Percentiles rank a stretch among this genome's conserved stretches.
These are phyloP conservation scores for Suillus americanus DNA, from an alignment of 768 basidiomycete genomes.

Conservation along the genomic window DNA sequence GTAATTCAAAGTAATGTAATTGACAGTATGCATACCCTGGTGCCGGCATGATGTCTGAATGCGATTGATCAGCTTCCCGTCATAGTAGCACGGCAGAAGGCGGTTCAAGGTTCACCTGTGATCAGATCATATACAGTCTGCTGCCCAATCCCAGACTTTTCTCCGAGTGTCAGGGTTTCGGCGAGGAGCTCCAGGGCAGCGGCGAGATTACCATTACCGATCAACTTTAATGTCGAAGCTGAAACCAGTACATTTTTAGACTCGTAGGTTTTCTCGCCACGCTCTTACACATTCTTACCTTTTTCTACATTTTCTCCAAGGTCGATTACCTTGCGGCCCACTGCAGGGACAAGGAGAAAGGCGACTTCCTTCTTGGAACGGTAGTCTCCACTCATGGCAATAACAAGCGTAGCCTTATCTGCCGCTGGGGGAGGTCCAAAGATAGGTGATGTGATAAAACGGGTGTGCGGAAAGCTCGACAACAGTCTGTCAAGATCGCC, in stretches of 20 bases:
- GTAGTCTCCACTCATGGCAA: slow-evolving; percentile 79
- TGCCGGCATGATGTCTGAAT: slow-evolving; percentile 65
- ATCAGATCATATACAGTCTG: slow-evolving; percentile 55
- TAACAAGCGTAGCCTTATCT: slow-evolving; percentile 60
- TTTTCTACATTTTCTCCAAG: slow-evolving; percentile 86
- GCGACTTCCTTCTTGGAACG: slow-evolving; percentile 81
- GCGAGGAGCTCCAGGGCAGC: slow-evolving; percentile 78
- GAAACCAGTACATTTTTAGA: slow-evolving; percentile 2
- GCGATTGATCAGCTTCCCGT: slow-evolving; percentile 17
- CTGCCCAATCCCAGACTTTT: slow-evolving; percentile 78
- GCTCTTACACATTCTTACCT: slow-evolving; percentile 37
- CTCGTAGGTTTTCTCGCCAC: background rate
- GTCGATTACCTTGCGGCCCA: slow-evolving; percentile 77
- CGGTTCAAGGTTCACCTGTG: slow-evolving; percentile 42
- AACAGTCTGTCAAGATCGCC: slow-evolving; percentile 72
- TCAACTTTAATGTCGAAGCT: slow-evolving; percentile 75
- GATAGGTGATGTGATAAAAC: slow-evolving; percentile 75
- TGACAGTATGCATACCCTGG: slow-evolving; percentile 42
- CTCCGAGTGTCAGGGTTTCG: slow-evolving; percentile 82
- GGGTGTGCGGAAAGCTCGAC: slow-evolving; percentile 54
- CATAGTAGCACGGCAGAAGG: background rate
- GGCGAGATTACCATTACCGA: slow-evolving; percentile 78
- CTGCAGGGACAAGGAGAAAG: slow-evolving; percentile 74
- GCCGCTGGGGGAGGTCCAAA: slow-evolving; percentile 73
- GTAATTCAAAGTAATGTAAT: slow-evolving; percentile 1